Percentiles rank a stretch among this genome's conserved stretches.
These are phyloP conservation scores for Penicillium sp. DNA, from an alignment of 2,329 filamentous ascomycete species.

Conservation along the genomic window DNA sequence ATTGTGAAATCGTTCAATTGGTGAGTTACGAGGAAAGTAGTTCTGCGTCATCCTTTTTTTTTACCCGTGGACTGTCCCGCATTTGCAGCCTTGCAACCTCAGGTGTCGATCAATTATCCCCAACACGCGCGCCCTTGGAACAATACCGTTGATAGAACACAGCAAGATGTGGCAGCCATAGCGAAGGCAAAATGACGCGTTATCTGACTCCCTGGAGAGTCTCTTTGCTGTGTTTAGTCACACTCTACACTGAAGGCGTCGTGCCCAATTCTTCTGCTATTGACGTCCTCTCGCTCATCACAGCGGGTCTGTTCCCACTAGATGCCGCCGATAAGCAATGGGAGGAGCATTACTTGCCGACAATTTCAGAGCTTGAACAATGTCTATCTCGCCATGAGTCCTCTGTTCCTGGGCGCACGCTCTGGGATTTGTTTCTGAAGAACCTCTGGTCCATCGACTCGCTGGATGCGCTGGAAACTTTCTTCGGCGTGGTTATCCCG, in stretches of 20 bases:
- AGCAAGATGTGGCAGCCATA: constrained; percentile 14
- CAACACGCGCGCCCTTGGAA: constrained; percentile 12
- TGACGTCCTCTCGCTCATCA: constrained; percentile 73
- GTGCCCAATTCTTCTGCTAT: constrained; percentile 69
- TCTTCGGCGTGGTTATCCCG: constrained; percentile 61
- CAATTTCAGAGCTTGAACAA: constrained; percentile 49
- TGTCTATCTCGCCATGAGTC: constrained; percentile 47
- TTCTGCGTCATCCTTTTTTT: constrained; percentile 23
- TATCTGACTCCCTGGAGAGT: constrained; percentile 89
- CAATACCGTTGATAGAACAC: constrained; percentile 2
- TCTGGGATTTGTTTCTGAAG: constrained; percentile 83
- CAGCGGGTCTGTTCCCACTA: constrained; percentile 61
- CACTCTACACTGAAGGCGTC: constrained; percentile 72
- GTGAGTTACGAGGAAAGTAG: constrained; percentile 1
- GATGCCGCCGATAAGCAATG: constrained; percentile 32
- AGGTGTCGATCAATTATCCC: constrained; percentile 18
- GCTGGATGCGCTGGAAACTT: constrained; percentile 72
- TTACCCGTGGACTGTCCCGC: constrained; percentile 19
- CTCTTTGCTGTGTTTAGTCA: constrained; percentile 73
- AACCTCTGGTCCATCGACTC: constrained; percentile 82
- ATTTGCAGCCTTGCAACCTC: constrained; percentile 16
- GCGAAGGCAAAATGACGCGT: constrained; percentile 60
- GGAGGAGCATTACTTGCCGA: constrained; percentile 33
- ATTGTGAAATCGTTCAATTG: constrained; percentile 25
- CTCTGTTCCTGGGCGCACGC: constrained; percentile 66